A percentile compares a stretch with the other conserved stretches of the same genome.
Conservation (phyloP, 2,329 filamentous ascomycete species). For the Penicillium freii region DNA sequence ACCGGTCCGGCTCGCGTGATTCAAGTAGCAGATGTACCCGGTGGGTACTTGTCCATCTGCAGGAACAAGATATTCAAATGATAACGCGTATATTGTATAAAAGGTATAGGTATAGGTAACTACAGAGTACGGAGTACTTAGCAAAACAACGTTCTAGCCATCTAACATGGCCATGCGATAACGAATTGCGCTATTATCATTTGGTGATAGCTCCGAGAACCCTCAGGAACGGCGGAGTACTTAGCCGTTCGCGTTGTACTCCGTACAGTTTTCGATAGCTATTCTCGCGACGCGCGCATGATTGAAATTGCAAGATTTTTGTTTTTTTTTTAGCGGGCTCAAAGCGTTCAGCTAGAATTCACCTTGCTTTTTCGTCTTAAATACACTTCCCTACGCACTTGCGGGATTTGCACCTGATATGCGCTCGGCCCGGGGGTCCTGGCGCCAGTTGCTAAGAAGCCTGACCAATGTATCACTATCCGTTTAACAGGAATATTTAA, state of each 20-base stretch:
- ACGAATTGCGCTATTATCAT: conserved; percentile 10
- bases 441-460: conserved; percentile 25
- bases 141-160: not conserved
- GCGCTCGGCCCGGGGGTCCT: conserved; percentile 14
- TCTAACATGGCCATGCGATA: conserved; percentile 10
- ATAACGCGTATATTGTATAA: not conserved
- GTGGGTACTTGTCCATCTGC: conserved; percentile 9
- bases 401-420: conserved; percentile 31
- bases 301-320: not conserved
- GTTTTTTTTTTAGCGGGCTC: too few species aligned
- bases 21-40: not conserved
- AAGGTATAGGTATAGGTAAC: not conserved
- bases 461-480: conserved; percentile 29
- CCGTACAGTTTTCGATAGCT: not conserved
- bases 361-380: conserved; percentile 5
- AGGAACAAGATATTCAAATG: conserved; percentile 1
- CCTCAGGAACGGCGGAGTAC: conserved; percentile 11
- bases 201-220: conserved; percentile 3
- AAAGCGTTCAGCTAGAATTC: not conserved
- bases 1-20: conserved; percentile 2
- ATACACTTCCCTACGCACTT: not conserved
- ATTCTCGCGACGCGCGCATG: conserved; percentile 8
- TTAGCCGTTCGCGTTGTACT: conserved; percentile 9
- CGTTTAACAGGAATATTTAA: not conserved
- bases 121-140: not conserved